Base-by-base conservation (phyloP, 176 grass and related monocot genomes). In the Carex cristatella region DNA sequence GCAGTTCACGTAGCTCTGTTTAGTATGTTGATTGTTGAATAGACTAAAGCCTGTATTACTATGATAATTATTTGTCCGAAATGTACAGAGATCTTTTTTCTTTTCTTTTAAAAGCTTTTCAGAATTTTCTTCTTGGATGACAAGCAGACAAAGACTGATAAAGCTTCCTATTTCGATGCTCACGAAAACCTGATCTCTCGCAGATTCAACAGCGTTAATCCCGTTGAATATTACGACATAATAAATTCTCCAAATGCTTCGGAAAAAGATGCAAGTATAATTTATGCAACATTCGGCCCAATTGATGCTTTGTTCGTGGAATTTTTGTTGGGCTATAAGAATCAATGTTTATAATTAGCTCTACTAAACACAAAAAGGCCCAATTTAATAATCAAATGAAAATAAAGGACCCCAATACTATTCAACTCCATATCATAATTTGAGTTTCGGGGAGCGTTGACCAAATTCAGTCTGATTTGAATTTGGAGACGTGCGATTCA, bases 61-160 rank as follows among this genome's bases (percentile, higher is more conserved):
- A 31, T 55, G 49, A 77, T 78, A 30, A 56, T 56, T 55, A 54
- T 57, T 78, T 33, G 12, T 78, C 13, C 4, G 51, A 78, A 32
- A 55, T 10, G 73, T 57, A 16, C 73, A 78, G 51, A 77, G 6
- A 16, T 7, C 27, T 78, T 32, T 40, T 7, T 69, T 16, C 9
- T 57, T 57, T 56, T 10, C 31, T 76, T 30, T 28, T 30, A 11
- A 53, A 53, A n/a, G 51, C 46, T 78, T 56, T 77, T 32, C 49
- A 77, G 49, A 33, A 78, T 33, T 78, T 78, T 55, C 51, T 78
- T 28, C 73, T 75, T 33, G 73, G 68, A 78, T 56, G 23, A 57
- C 73, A 77, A 56, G 49, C 23, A 78, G 72, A 69, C 73, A 78
- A 56, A 33, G 13, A 27, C 73, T 78, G 73, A 30, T 78, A 78